Percentiles rank a stretch among this genome's conserved stretches.
These are phyloP conservation scores for Puccinia novopanici DNA, from an alignment of 1,284 basidiomycete species.

Conservation along the genomic window DNA sequence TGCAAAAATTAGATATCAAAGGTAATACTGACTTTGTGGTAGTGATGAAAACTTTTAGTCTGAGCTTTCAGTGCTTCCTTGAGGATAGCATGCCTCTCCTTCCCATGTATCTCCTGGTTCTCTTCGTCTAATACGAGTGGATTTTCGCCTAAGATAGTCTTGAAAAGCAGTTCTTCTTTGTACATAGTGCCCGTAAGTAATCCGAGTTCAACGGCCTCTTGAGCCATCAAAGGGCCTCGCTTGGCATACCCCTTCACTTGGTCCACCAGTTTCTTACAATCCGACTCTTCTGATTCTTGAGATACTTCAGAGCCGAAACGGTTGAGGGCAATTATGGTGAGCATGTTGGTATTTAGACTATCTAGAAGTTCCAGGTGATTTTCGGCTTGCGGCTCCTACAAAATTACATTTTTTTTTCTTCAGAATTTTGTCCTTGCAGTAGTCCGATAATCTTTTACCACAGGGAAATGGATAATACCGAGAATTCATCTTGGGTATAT, in stretches of 20 bases:
- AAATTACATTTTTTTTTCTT: neutral
- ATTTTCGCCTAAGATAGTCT: constrained; percentile 53
- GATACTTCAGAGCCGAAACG: constrained; percentile 53
- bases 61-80: constrained; percentile 39
- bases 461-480: constrained; percentile 43
- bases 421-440: neutral
- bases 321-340: constrained; percentile 55
- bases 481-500: constrained; percentile 55
- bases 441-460: neutral
- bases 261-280: constrained; percentile 54
- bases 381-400: constrained; percentile 54
- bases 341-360: constrained; percentile 57
- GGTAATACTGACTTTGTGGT: constrained; percentile 51
- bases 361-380: constrained; percentile 56
- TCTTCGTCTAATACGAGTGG: constrained; percentile 54
- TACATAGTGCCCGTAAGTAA: constrained; percentile 59
- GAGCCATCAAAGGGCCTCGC: constrained; percentile 59
- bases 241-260: constrained; percentile 57
- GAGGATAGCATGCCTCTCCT: constrained; percentile 46
- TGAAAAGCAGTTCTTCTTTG: constrained; percentile 58
- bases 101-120: constrained; percentile 52
- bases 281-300: constrained; percentile 53
- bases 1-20: neutral
- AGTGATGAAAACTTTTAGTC: constrained; percentile 56
- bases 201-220: constrained; percentile 58